Percentiles rank a stretch among this genome's conserved stretches.
Evolutionary conservation across 2,329 filamentous ascomycete species (phyloP).

Genomic region (Cladophialophora chaetospira): DNA sequence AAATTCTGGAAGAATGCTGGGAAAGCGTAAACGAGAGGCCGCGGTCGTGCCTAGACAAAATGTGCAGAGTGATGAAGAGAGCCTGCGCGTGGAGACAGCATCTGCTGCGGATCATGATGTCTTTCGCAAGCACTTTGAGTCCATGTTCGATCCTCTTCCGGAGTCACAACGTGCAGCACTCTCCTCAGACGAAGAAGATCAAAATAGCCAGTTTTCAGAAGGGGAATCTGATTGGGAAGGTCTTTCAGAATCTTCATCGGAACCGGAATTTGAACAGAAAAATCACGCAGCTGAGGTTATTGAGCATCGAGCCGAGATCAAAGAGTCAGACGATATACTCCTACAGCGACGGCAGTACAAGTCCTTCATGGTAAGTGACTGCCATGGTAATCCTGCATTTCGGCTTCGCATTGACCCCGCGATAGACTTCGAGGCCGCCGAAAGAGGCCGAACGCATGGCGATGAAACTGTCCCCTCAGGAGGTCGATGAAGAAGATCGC

Average conservation of each 20-base stretch:
- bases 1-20: constrained; percentile 45
- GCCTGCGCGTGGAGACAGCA: constrained; percentile 10
- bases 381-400: not conserved
- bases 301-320: constrained; percentile 51
- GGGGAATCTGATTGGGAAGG: constrained; percentile 62
- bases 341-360: constrained; percentile 72
- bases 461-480: constrained; percentile 7
- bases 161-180: constrained; percentile 24
- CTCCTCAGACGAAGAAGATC: constrained; percentile 33
- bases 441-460: constrained; percentile 16
- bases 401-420: not conserved
- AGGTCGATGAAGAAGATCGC: constrained; percentile 43
- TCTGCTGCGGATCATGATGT: constrained; percentile 68
- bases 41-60: constrained; percentile 30
- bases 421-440: constrained; percentile 25
- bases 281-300: constrained; percentile 48
- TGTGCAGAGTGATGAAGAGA: constrained; percentile 28
- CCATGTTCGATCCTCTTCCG: constrained; percentile 75
- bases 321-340: constrained; percentile 41
- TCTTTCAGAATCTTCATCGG: constrained; percentile 56
- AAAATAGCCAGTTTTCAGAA: constrained; percentile 32
- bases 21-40: constrained; percentile 53
- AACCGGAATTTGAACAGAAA: constrained; percentile 39
- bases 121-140: constrained; percentile 83
- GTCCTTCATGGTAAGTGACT: constrained; percentile 69